These are phyloP conservation scores for Pistacia atlantica DNA, from an alignment of 345 rosid genomes.

Conservation along the genomic window DNA sequence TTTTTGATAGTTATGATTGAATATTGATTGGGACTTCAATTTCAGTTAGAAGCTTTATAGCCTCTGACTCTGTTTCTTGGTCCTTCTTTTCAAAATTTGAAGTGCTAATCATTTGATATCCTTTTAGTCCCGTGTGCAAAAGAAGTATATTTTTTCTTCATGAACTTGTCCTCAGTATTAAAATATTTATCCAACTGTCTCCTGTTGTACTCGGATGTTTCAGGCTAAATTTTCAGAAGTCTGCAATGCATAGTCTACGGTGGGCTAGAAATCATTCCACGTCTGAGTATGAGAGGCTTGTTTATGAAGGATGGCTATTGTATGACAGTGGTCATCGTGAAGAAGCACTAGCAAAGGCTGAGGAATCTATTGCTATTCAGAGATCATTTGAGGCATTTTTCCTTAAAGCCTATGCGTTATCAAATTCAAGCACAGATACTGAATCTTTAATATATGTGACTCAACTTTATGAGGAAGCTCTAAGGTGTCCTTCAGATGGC, in stretches of 20 bases:
- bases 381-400: constrained; percentile 98
- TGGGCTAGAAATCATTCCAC: constrained; percentile 86
- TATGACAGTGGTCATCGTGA: constrained; percentile 93
- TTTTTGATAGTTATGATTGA: neutral
- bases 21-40: neutral
- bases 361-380: constrained; percentile 79
- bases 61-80: neutral
- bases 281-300: constrained; percentile 83
- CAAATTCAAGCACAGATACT: constrained; percentile 68
- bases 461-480: constrained; percentile 89
- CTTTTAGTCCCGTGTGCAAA: neutral
- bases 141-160: neutral
- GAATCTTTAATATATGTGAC: constrained; percentile 70
- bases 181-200: constrained; percentile 2
- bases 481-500: constrained; percentile 94
- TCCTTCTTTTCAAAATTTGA: constrained; percentile 1
- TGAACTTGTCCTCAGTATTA: neutral
- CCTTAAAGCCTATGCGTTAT: constrained; percentile 90
- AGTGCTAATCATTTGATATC: neutral
- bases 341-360: constrained; percentile 93
- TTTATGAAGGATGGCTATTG: constrained; percentile 95
- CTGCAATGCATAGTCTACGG: constrained; percentile 88
- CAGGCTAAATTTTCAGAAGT: constrained; percentile 92
- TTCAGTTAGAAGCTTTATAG: neutral
- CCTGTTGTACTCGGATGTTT: constrained; percentile 21